Evolutionary conservation across 192 early-diverging fungal species (phyloP).

Genomic region (Thoreauomyces humboldtii): DNA sequence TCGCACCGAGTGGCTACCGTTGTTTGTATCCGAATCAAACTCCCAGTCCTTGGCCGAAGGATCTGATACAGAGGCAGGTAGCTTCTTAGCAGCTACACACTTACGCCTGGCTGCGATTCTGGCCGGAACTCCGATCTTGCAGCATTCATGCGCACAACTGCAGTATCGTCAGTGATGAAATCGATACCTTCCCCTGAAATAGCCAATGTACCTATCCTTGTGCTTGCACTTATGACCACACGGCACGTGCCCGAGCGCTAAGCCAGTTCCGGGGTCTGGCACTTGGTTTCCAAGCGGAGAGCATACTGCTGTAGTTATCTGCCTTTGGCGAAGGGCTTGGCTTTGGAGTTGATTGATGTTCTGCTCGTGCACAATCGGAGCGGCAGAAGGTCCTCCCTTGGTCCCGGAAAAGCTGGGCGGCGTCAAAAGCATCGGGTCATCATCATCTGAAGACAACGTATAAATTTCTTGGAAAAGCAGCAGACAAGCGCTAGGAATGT

Average conservation of each 20-base stretch:
- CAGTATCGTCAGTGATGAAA: neutral
- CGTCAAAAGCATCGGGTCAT: too few species aligned
- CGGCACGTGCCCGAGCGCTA: conserved; percentile 24
- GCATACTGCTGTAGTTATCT: neutral
- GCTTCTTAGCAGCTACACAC: neutral
- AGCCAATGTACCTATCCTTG: conserved; percentile 33
- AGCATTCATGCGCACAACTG: conserved; percentile 44
- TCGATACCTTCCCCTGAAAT: neutral
- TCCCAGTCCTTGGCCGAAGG: neutral
- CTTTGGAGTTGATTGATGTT: too few species aligned
- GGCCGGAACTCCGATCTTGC: conserved; percentile 34
- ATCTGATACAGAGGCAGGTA: neutral
- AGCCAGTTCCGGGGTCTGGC: too few species aligned
- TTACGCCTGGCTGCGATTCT: conserved; percentile 16
- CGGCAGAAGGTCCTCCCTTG: too few species aligned
- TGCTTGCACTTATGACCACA: conserved; percentile 38
- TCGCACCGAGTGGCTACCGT: neutral
- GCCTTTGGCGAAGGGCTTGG: neutral
- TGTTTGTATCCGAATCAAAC: neutral
- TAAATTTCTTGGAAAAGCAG: too few species aligned
- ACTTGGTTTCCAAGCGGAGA: too few species aligned
- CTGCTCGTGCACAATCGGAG: too few species aligned
- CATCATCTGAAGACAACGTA: too few species aligned
- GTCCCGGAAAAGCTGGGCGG: too few species aligned
- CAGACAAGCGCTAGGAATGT: too few species aligned